phyloP scores from a whole-genome alignment of 805 yeast species.

The Candida koratica region DNA sequence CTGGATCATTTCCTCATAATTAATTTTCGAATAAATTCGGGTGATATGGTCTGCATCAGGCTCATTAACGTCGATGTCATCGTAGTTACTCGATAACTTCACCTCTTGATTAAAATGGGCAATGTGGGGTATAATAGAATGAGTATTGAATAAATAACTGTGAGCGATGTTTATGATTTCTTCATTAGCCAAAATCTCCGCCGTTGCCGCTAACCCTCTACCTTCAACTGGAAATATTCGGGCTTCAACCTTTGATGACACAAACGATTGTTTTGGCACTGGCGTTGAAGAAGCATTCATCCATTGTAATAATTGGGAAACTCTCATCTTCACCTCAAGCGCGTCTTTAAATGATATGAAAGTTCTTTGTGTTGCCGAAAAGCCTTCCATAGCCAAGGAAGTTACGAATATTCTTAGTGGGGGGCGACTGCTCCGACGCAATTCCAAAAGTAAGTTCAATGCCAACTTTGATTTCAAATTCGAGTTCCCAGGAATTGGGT shows the following conservation, averaged over 20 bases:
- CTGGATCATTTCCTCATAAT: conserved; percentile 30
- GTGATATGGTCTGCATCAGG: conserved; percentile 25
- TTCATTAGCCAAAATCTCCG: conserved; percentile 37
- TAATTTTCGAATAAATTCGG: conserved; percentile 28
- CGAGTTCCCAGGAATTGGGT: conserved; percentile 58
- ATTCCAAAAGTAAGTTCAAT: conserved; percentile 56
- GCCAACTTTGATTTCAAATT: conserved; percentile 76
- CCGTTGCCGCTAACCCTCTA: conserved; percentile 53
- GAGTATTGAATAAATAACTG: conserved; percentile 53
- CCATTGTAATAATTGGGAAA: conserved; percentile 4
- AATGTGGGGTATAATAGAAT: conserved; percentile 43
- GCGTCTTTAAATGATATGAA: conserved; percentile 43
- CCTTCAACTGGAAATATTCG: conserved; percentile 35
- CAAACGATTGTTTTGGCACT: conserved; percentile 4
- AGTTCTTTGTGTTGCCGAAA: conserved; percentile 93
- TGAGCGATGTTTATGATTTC: conserved; percentile 55
- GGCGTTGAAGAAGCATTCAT: conserved; percentile 1
- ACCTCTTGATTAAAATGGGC: conserved; percentile 40
- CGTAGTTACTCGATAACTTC: conserved; percentile 17
- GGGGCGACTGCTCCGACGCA: conserved; percentile 49
- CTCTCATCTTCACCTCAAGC: neutral
- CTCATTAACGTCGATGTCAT: conserved; percentile 8
- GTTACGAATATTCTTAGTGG: conserved; percentile 76
- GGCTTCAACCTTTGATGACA: conserved; percentile 8
- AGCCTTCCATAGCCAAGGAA: conserved; percentile 88